Conservation (phyloP, 2,329 filamentous ascomycete genomes). For the Penicillium sp. region DNA sequence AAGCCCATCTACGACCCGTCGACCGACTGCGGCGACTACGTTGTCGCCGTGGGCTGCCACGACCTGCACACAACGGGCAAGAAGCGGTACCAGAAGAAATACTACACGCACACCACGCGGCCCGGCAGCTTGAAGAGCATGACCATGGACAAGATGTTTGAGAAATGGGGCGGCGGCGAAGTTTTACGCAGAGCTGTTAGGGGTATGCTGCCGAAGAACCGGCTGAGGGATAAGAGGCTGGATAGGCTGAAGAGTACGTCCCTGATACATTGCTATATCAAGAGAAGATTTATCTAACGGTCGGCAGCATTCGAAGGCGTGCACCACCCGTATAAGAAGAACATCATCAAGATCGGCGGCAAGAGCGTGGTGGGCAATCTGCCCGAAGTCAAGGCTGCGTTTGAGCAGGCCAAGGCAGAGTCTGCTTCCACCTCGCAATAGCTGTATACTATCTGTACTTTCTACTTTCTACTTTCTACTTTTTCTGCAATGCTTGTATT, state of each 20-base stretch:
- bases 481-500: conserved; percentile 15
- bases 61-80: conserved; percentile 84
- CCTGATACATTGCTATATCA: neutral
- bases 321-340: conserved; percentile 85
- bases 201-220: conserved; percentile 97
- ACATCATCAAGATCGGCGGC: conserved; percentile 70
- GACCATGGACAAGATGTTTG: conserved; percentile 92
- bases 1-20: conserved; percentile 97
- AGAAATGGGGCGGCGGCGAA: conserved; percentile 89
- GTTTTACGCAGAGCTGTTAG: conserved; percentile 86
- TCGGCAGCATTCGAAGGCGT: conserved; percentile 78
- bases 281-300: conserved; percentile 3
- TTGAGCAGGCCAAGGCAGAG: conserved; percentile 28
- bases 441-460: conserved; percentile 16
- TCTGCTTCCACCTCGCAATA: conserved; percentile 6
- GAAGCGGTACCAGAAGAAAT: conserved; percentile 90
- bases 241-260: conserved; percentile 72
- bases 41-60: conserved; percentile 86
- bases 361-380: conserved; percentile 38
- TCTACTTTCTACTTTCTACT: conserved; percentile 17
- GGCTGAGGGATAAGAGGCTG: conserved; percentile 80
- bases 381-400: conserved; percentile 34
- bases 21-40: conserved; percentile 98
- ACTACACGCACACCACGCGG: conserved; percentile 90
- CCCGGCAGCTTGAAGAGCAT: conserved; percentile 83